Base-by-base conservation (phyloP, 495 filamentous ascomycete genomes). In the Penicillium pulvis region DNA sequence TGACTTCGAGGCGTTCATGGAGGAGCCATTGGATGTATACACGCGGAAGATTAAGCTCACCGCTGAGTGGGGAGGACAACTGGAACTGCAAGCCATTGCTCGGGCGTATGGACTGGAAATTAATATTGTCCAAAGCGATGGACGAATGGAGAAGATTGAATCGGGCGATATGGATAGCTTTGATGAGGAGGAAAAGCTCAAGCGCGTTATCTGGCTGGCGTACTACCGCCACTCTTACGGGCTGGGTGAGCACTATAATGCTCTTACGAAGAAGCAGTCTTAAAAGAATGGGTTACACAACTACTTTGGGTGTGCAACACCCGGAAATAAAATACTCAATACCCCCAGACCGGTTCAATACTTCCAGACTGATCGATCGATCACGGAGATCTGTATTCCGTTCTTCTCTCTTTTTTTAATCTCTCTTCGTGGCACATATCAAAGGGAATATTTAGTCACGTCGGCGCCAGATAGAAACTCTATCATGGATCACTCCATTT, bases 161-260 rank as follows among this genome's bases (percentile, higher is more conserved):
- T 80, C 84, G 53, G 76, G 73, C 0, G 71, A 72, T 20, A 62
- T 61, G 28, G 73, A 75, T 55, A 79, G 66, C 53, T 65, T 77
- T 9, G 74, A 77, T 50, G 79, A 81, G 41, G 77, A 81, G 60
- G 71, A 76, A 44, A 67, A 66, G 57, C 58, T 48, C n/a, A 72
- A 63, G 45, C 67, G 74, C 43, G 66, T 76, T 19, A 79, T 97
- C 31, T 98, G 94, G 94, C 73, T 98, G 72, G 93, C 91, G 23
- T 98, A 98, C 74, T 98, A 98, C 74, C 79, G 89, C 59, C 92
- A 97, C 76, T 86, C 87, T 52, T 97, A 91, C 76, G 92, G 92
- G 2, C 76, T 98, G 17, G 94, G 94, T 12, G 93, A 97, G 79
- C 94, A 98, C 76, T 98, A 97, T 75, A 98, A 98, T 68, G 96